Evolutionary conservation across 1,139 yeast genomes (phyloP).

Genomic region (Yamadazyma jaroonii): DNA sequence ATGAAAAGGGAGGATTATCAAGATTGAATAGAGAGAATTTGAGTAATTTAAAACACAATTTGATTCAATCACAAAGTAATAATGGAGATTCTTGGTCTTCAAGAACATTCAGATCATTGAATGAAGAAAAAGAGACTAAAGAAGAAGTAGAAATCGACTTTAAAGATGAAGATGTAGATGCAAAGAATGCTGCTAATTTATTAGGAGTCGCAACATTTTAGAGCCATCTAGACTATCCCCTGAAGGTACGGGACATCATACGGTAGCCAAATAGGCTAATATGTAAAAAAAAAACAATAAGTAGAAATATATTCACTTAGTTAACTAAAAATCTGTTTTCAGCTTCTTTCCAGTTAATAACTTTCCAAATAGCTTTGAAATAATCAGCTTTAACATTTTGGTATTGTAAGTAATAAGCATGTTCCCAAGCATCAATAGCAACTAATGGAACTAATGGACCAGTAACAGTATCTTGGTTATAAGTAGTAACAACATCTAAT

Average conservation of each 20-base stretch:
- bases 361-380: conserved; percentile 49
- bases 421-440: conserved; percentile 53
- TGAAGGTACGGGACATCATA: too few species aligned
- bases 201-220: conserved; percentile 76
- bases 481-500: conserved; percentile 42
- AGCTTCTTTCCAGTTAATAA: conserved; percentile 48
- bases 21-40: conserved; percentile 75
- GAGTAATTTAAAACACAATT: conserved; percentile 43
- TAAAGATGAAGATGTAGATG: conserved; percentile 50
- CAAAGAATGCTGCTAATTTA: conserved; percentile 76
- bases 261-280: too few species aligned
- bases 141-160: conserved; percentile 15
- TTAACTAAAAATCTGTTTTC: conserved; percentile 31
- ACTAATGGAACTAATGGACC: conserved; percentile 42
- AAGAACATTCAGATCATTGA: conserved; percentile 58
- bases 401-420: conserved; percentile 49
- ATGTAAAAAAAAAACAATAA: too few species aligned
- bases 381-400: conserved; percentile 47
- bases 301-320: conserved; percentile 7
- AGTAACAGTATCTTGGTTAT: conserved; percentile 45
- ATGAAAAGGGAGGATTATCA: conserved; percentile 77
- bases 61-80: conserved; percentile 47
- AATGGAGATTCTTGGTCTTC: conserved; percentile 64
- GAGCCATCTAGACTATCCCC: too few species aligned
- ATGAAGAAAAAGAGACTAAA: conserved; percentile 31